These are phyloP conservation scores for Euclidium syriacum DNA, from an alignment of 345 rosid species.

Conservation along the genomic window DNA sequence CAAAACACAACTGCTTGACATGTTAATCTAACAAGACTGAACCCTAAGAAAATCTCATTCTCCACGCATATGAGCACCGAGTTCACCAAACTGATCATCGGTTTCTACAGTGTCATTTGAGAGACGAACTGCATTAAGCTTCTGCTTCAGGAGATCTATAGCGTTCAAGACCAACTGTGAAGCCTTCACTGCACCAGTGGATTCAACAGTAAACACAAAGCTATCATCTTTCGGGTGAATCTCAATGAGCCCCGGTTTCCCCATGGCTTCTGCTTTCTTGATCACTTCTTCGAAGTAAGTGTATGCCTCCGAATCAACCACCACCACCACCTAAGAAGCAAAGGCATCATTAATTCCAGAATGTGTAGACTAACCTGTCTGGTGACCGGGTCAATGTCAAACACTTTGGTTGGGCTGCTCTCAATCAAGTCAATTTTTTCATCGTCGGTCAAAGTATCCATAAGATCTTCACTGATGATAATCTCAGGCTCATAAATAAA, in stretches of 20 bases:
- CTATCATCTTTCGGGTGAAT: slow-evolving; percentile 81
- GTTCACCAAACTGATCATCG: slow-evolving; percentile 98
- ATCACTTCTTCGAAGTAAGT: slow-evolving; percentile 88
- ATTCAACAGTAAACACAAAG: slow-evolving; percentile 84
- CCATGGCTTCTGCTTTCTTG: slow-evolving; percentile 90
- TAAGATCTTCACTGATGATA: slow-evolving; percentile 76
- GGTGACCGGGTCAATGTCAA: slow-evolving; percentile 58
- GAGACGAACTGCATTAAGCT: slow-evolving; percentile 90
- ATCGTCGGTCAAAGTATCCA: slow-evolving; percentile 66
- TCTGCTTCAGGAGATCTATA: slow-evolving; percentile 74
- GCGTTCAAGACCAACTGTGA: slow-evolving; percentile 85
- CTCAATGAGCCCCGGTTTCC: slow-evolving; percentile 85
- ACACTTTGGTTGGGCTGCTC: slow-evolving; percentile 88
- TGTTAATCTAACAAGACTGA: slow-evolving; percentile 11
- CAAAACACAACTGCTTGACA: too few species aligned
- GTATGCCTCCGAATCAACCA: slow-evolving; percentile 87
- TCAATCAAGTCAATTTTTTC: slow-evolving; percentile 74
- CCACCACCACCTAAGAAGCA: slow-evolving; percentile 54
- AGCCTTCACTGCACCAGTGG: slow-evolving; percentile 89
- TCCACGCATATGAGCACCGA: slow-evolving; percentile 96
- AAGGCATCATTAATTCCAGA: too few species aligned
- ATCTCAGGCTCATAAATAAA: slow-evolving; percentile 94
- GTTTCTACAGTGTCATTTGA: slow-evolving; percentile 94
- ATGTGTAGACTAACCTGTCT: slow-evolving; percentile 61
- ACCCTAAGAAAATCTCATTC: slow-evolving; percentile 53